Evolutionary conservation across 768 basidiomycete genomes (phyloP), one percentile per base, ranked within the genome.

Genomic region (Brasilioporus rufonigricans): DNA sequence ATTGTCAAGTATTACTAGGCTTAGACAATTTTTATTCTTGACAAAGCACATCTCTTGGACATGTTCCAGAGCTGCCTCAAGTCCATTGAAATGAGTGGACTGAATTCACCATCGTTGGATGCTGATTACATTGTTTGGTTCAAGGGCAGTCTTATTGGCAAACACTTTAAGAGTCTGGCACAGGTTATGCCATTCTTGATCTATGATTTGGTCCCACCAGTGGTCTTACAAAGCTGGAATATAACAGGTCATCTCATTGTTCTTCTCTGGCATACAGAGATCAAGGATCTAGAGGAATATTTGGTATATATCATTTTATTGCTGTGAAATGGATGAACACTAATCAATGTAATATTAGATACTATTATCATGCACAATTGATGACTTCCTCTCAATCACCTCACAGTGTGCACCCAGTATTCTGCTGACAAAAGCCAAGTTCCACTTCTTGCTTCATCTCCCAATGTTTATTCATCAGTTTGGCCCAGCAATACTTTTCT

Each of bases 261-360:
- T 0, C 62, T 78, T 0, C 61, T 80, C 0, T 81, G 79, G 79
- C 58, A 76, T 16, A 68, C 70, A 0, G 68, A 71, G 55, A 80
- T 80, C 16, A 45, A 56, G 0, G 59, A 79, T 44, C 59, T 65
- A 23, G 64, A 73, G 5, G 45, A 61, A 18, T 80, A 78, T 57
- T 19, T 74, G 5, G 67, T 73, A 14, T 9, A 27, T 14, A 14
- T 24, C 21, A 7, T 11, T 31, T 11, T n/a, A n/a, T n/a, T n/a
- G n/a, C n/a, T n/a, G n/a, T n/a, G n/a, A n/a, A n/a, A n/a, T n/a
- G n/a, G n/a, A n/a, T n/a, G n/a, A n/a, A n/a, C n/a, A n/a, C n/a
- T n/a, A n/a, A n/a, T n/a, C n/a, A n/a, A n/a, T n/a, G n/a, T n/a
- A n/a, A n/a, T 31, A 31, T 31, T 10, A 61, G 60, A 50, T 50